Percentiles rank a stretch among this genome's conserved stretches.
These are phyloP conservation scores for Botryosphaeria dothidea DNA, from an alignment of 2,329 filamentous ascomycete species.

Conservation along the genomic window DNA sequence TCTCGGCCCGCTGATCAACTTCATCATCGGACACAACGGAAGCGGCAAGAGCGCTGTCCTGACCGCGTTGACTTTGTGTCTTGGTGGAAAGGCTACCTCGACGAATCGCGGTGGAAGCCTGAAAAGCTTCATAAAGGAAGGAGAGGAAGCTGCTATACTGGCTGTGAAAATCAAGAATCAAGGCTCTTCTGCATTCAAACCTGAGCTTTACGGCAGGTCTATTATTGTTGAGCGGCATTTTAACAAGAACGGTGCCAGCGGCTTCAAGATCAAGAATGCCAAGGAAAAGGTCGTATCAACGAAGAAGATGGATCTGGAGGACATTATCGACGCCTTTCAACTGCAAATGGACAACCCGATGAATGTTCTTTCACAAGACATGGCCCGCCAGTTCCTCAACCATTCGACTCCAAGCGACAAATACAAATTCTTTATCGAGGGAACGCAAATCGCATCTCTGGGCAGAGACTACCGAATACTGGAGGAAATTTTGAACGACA, in stretches of 20 bases:
- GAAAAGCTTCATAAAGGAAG: constrained; percentile 86
- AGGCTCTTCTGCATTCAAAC: constrained; percentile 80
- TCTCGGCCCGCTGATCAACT: constrained; percentile 94
- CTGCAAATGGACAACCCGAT: constrained; percentile 96
- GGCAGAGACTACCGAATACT: constrained; percentile 89
- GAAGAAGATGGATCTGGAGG: constrained; percentile 84
- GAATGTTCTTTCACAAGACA: constrained; percentile 93
- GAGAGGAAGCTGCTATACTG: constrained; percentile 33
- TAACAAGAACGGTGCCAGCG: constrained; percentile 69
- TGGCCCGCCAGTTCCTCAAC: constrained; percentile 89
- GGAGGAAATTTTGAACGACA: constrained; percentile 74
- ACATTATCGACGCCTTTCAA: constrained; percentile 90
- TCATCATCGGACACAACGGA: constrained; percentile 96
- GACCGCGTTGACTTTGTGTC: constrained; percentile 86
- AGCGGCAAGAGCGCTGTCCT: constrained; percentile 96
- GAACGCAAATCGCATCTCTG: constrained; percentile 88
- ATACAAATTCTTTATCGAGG: constrained; percentile 95
- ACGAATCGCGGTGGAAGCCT: constrained; percentile 91
- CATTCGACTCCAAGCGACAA: constrained; percentile 79
- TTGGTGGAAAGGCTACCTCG: constrained; percentile 90
- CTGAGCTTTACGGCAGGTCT: constrained; percentile 76
- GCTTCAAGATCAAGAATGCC: constrained; percentile 83
- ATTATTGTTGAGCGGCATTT: constrained; percentile 94
- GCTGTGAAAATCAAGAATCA: constrained; percentile 85
- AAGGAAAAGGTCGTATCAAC: constrained; percentile 72